Conservation (phyloP, 73 alveolate genomes). For the Uronychia setigera region DNA sequence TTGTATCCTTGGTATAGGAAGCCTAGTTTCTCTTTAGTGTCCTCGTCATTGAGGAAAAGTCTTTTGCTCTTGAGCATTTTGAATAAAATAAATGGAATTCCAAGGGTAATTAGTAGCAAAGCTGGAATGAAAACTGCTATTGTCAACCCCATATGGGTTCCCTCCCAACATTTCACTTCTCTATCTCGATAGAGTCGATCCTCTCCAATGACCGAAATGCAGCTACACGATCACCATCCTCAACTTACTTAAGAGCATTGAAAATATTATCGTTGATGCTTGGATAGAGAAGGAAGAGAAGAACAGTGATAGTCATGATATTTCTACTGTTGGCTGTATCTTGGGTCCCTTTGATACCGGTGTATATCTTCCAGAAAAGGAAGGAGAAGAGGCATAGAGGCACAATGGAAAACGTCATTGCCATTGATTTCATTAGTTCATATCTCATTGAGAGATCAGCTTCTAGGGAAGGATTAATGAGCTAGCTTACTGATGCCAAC, state of each 20-base stretch:
- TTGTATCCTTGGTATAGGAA: not conserved
- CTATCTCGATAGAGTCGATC: not conserved
- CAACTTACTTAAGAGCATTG: not conserved
- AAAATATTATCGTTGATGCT: not conserved
- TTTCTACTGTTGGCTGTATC: not conserved
- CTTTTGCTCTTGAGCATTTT: not conserved
- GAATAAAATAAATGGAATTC: not conserved
- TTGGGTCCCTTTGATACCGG: not conserved
- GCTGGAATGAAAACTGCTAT: not conserved
- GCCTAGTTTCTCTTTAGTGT: not conserved
- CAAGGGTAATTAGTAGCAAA: not conserved
- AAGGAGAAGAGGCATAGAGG: not conserved
- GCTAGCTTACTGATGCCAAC: not conserved
- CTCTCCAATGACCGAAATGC: not conserved
- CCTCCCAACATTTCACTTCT: not conserved
- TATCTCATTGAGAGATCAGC: too few relatives aligned
- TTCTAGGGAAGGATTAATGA: too few relatives aligned
- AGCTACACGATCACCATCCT: not conserved
- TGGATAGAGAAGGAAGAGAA: not conserved
- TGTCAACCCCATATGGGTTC: not conserved
- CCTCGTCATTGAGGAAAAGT: not conserved
- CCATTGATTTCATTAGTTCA: not conserved
- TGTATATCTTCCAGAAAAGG: not conserved
- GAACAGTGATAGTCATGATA: not conserved
- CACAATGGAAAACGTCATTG: not conserved